These are phyloP conservation scores for Scedosporium minutisporum DNA, from an alignment of 2,329 filamentous ascomycete species.

Conservation along the genomic window DNA sequence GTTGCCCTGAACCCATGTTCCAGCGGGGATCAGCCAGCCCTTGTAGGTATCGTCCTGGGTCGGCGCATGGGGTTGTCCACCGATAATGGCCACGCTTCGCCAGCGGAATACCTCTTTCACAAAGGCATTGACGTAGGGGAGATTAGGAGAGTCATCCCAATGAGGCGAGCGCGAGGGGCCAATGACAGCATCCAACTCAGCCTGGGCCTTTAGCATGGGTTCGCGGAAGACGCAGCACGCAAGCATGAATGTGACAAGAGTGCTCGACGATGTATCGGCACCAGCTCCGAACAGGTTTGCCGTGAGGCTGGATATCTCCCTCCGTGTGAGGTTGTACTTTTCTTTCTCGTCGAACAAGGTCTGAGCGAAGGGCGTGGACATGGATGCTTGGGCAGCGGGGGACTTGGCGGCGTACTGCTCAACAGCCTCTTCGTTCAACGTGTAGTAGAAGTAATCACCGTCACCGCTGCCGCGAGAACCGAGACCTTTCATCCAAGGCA, in stretches of 20 bases:
- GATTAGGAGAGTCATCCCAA: conserved; percentile 34
- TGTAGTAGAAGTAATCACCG: conserved; percentile 40
- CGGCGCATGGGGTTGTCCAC: conserved; percentile 38
- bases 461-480: conserved; percentile 26
- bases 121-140: conserved; percentile 44
- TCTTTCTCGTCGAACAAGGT: conserved; percentile 36
- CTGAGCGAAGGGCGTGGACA: conserved; percentile 25
- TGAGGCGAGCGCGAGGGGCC: conserved; percentile 35
- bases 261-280: conserved; percentile 7
- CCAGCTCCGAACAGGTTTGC: conserved; percentile 33
- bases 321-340: conserved; percentile 32
- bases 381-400: conserved; percentile 13
- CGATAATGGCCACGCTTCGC: conserved; percentile 42
- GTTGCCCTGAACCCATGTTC: conserved; percentile 39
- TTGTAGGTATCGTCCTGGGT: conserved; percentile 37
- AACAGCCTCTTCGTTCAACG: conserved; percentile 39
- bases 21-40: conserved; percentile 39
- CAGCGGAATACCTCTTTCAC: conserved; percentile 48
- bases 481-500: conserved; percentile 39
- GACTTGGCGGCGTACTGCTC: conserved; percentile 17
- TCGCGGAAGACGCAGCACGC: conserved; percentile 40
- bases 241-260: conserved; percentile 35
- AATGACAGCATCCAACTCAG: conserved; percentile 41
- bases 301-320: conserved; percentile 35
- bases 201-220: conserved; percentile 33